A percentile compares a stretch with the other conserved stretches of the same genome.
phyloP scores from a whole-genome alignment of 208 protist genomes.

The Trypanosoma melophagium region DNA sequence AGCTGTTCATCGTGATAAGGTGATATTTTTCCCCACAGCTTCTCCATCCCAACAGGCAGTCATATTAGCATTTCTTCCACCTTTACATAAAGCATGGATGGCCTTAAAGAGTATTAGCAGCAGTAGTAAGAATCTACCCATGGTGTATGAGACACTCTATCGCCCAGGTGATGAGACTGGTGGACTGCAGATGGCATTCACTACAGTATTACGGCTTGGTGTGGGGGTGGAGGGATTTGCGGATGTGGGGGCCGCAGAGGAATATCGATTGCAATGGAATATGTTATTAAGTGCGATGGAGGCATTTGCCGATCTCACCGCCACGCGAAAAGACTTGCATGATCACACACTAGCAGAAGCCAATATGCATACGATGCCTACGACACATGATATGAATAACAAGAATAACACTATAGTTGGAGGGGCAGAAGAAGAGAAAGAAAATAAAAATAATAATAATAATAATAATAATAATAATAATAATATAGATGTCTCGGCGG shows the following conservation, averaged over 20 bases:
- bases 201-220: conserved; percentile 44
- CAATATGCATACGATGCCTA: no score
- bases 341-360: conserved; percentile 7
- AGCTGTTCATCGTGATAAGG: conserved; percentile 10
- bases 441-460: no score
- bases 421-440: background rate
- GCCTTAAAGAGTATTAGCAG: conserved; percentile 46
- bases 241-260: conserved; percentile 34
- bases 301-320: conserved; percentile 45
- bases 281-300: conserved; percentile 48
- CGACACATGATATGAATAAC: background rate
- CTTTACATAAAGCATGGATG: conserved; percentile 81
- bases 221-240: conserved; percentile 62
- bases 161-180: conserved; percentile 18
- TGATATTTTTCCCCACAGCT: conserved; percentile 34
- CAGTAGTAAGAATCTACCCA: conserved; percentile 49
- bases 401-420: background rate
- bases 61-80: conserved; percentile 58
- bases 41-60: conserved; percentile 50
- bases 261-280: conserved; percentile 41
- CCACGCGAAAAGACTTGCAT: conserved; percentile 46
- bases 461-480: no score
- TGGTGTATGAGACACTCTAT: conserved; percentile 70
- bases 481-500: conserved; percentile 11
- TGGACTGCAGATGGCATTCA: conserved; percentile 37